A percentile compares a stretch with the other conserved stretches of the same genome.
Conservation (phyloP, 2,329 filamentous ascomycete genomes). For the Claviceps sp. region DNA sequence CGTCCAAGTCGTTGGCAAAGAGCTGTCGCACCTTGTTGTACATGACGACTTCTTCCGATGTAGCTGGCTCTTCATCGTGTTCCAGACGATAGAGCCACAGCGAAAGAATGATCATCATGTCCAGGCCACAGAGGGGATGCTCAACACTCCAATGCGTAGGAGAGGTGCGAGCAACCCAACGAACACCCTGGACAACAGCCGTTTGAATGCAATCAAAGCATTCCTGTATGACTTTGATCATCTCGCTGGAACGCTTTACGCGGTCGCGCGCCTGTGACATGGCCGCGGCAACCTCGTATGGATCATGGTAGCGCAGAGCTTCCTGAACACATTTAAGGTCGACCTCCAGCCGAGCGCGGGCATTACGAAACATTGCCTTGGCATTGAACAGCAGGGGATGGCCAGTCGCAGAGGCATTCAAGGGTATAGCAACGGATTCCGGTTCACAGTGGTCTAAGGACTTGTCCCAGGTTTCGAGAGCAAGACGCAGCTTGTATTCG, state of each 20-base stretch:
- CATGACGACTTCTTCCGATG: conserved; percentile 73
- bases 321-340: conserved; percentile 94
- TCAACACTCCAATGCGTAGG: conserved; percentile 99
- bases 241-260: conserved; percentile 88
- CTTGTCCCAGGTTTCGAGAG: conserved; percentile 97
- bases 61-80: conserved; percentile 89
- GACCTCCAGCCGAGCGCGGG: conserved; percentile 80
- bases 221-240: conserved; percentile 97
- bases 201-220: conserved; percentile 98
- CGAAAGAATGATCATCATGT: conserved; percentile 94
- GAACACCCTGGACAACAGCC: conserved; percentile 82
- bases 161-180: conserved; percentile 95
- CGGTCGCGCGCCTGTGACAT: conserved; percentile 92
- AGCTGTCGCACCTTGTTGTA: conserved; percentile 84
- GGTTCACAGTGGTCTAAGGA: conserved; percentile 88
- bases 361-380: conserved; percentile 92
- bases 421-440: conserved; percentile 73
- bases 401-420: conserved; percentile 89
- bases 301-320: conserved; percentile 90
- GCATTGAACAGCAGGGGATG: conserved; percentile 97
- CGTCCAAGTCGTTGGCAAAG: conserved; percentile 81
- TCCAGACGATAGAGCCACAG: conserved; percentile 98
- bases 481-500: conserved; percentile 92
- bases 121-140: conserved; percentile 89
- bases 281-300: conserved; percentile 89